Conservation (phyloP, 306 rosid species). For the Macrotyloma uniflorum region DNA sequence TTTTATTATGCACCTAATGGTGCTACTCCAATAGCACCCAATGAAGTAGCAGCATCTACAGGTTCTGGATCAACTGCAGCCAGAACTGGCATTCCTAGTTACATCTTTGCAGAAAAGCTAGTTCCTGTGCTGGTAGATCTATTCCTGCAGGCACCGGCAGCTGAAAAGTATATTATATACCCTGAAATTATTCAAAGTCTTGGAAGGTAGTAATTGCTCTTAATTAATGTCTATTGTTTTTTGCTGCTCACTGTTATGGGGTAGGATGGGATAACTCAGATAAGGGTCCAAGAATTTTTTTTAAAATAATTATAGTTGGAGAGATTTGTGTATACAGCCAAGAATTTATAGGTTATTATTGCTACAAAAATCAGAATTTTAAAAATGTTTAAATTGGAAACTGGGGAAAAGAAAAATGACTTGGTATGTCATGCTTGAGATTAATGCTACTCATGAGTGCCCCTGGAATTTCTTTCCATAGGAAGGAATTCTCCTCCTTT, state of each 20-base stretch:
- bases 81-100: constrained; percentile 60
- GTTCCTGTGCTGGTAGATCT: constrained; percentile 86
- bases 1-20: constrained; percentile 63
- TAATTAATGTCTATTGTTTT: constrained; percentile 25
- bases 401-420: constrained; percentile 1
- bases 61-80: constrained; percentile 57
- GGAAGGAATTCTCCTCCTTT: not conserved
- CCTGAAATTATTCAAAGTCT: constrained; percentile 93
- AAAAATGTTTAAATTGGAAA: constrained; percentile 15
- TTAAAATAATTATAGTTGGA: not conserved
- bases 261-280: constrained; percentile 12
- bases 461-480: not conserved
- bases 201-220: constrained; percentile 73
- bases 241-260: constrained; percentile 7
- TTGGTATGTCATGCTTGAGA: not conserved
- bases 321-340: not conserved
- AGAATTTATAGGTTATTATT: constrained; percentile 1
- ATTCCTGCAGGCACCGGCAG: constrained; percentile 76
- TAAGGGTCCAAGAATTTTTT: not conserved
- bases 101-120: constrained; percentile 82
- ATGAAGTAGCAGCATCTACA: constrained; percentile 54
- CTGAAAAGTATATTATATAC: constrained; percentile 77
- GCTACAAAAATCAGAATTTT: constrained; percentile 2
- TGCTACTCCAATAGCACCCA: constrained; percentile 49
- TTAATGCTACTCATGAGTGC: constrained; percentile 3